Percentiles rank a stretch among this genome's conserved stretches.
These are phyloP conservation scores for Cryptococcus floricola DNA, from an alignment of 1,284 basidiomycete species.

Conservation along the genomic window DNA sequence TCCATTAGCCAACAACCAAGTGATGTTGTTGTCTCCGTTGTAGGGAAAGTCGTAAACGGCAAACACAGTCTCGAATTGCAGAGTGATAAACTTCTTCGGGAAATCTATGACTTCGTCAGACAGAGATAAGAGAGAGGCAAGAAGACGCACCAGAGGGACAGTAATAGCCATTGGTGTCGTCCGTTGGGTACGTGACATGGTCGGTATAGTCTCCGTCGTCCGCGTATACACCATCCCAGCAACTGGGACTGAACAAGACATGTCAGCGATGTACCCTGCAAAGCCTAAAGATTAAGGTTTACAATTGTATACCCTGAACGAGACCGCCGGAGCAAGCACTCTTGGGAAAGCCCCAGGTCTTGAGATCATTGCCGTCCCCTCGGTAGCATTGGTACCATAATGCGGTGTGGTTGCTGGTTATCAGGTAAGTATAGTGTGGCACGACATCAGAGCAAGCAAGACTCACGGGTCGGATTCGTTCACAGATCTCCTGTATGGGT, in stretches of 20 bases:
- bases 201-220: constrained; percentile 15
- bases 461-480: constrained; percentile 17
- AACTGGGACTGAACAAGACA: constrained; percentile 15
- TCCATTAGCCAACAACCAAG: constrained; percentile 20
- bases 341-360: constrained; percentile 17
- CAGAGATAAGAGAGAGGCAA: background rate
- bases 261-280: background rate
- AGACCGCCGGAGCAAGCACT: constrained; percentile 14
- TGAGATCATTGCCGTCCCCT: constrained; percentile 13
- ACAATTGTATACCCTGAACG: constrained; percentile 17
- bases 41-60: constrained; percentile 14
- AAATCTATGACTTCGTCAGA: background rate
- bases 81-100: constrained; percentile 23
- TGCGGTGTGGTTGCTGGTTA: background rate
- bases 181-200: constrained; percentile 20
- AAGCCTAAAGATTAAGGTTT: background rate
- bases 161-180: constrained; percentile 20
- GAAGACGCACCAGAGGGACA: constrained; percentile 12
- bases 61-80: constrained; percentile 27
- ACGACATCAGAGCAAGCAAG: background rate
- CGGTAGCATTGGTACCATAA: constrained; percentile 23
- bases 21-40: constrained; percentile 17
- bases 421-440: background rate
- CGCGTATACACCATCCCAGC: constrained; percentile 25
- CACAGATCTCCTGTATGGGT: constrained; percentile 14